Evolutionary conservation across 2,329 filamentous ascomycete genomes (phyloP).

Genomic region (Neobulgaria alba): DNA sequence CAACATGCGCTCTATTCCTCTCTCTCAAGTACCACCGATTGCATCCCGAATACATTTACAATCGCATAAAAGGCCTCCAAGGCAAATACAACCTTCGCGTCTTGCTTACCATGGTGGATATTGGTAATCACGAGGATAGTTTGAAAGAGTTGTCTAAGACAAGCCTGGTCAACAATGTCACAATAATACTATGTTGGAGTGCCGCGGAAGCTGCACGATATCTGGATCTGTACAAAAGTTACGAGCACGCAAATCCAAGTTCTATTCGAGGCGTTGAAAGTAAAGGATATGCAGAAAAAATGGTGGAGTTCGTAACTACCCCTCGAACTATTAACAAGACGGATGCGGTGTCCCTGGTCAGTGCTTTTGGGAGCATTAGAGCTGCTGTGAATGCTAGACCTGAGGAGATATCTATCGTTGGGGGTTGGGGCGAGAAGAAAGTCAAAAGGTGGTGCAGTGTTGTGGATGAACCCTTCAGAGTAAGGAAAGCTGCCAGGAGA

Average conservation of each 20-base stretch:
- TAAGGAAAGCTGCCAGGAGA: constrained; percentile 58
- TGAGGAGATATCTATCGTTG: constrained; percentile 76
- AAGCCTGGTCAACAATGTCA: constrained; percentile 84
- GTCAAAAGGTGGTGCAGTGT: constrained; percentile 76
- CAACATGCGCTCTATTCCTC: constrained; percentile 85
- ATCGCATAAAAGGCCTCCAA: constrained; percentile 74
- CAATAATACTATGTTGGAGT: constrained; percentile 87
- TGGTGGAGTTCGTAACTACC: constrained; percentile 88
- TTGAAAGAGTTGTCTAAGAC: constrained; percentile 89
- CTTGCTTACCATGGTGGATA: constrained; percentile 86
- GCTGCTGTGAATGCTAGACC: constrained; percentile 80
- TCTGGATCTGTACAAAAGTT: constrained; percentile 88
- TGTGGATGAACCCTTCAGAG: constrained; percentile 77
- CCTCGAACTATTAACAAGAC: constrained; percentile 89
- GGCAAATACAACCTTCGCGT: constrained; percentile 83
- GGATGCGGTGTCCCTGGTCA: constrained; percentile 82
- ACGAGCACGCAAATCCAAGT: constrained; percentile 71
- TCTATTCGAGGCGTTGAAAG: constrained; percentile 82
- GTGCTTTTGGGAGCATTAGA: constrained; percentile 82
- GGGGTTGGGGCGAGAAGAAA: constrained; percentile 93
- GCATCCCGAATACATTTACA: constrained; percentile 97
- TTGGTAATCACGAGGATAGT: constrained; percentile 84
- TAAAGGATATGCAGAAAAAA: constrained; percentile 72
- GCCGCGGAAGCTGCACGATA: constrained; percentile 90
- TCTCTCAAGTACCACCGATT: constrained; percentile 95